Evolutionary conservation across 129 eudicot species (phyloP).

Genomic region (Arctium minus): DNA sequence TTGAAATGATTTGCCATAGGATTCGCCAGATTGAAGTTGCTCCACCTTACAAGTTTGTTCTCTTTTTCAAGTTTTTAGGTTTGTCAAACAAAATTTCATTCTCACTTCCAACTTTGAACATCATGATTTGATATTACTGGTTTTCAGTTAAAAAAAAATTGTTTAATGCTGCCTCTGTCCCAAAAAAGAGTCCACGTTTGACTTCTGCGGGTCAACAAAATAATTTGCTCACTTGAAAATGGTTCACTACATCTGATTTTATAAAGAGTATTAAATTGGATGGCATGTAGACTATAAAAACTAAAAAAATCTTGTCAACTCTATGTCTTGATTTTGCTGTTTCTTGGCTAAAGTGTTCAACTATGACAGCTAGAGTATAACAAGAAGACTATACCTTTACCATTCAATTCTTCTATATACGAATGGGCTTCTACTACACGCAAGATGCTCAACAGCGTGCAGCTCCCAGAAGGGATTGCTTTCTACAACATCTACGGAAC

Average conservation of each 20-base stretch:
- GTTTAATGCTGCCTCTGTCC: no score
- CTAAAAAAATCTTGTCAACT: not conserved
- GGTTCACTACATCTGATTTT: no score
- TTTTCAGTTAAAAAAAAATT: no score
- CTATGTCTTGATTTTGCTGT: not conserved
- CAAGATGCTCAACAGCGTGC: constrained; percentile 53
- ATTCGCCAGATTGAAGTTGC: no score
- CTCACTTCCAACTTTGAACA: no score
- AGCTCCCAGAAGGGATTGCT: constrained; percentile 61
- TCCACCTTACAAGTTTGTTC: no score
- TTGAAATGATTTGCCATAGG: no score
- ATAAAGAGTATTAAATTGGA: not conserved
- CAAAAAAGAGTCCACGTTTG: not conserved
- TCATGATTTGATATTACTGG: no score
- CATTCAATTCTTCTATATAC: constrained; percentile 67
- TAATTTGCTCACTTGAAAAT: not conserved
- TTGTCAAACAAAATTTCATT: no score
- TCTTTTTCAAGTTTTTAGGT: no score
- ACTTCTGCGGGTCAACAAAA: not conserved
- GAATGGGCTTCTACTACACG: constrained; percentile 87
- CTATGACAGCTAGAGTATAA: constrained; percentile 51
- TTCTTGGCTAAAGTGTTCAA: not conserved
- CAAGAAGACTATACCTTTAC: constrained; percentile 65
- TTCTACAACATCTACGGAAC: constrained; percentile 89
- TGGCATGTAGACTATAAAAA: not conserved